A percentile compares a stretch with the other conserved stretches of the same genome.
These are phyloP conservation scores for Rhizopus stolonifer DNA, from an alignment of 371 early-diverging fungal species.

Conservation along the genomic window DNA sequence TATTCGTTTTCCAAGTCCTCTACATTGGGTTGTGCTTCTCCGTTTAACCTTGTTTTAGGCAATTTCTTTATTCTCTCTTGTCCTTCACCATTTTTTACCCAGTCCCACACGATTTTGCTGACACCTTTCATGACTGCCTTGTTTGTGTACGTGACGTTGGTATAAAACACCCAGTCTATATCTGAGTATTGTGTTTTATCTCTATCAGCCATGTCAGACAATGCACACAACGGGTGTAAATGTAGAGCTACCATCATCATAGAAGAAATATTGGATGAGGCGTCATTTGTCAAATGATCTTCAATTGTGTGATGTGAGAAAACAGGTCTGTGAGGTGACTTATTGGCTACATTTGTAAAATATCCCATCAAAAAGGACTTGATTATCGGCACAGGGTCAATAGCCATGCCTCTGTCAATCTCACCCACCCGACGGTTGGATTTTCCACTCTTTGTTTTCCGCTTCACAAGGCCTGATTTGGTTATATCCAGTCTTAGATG, in stretches of 20 bases:
- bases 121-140: conserved; percentile 68
- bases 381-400: conserved; percentile 60
- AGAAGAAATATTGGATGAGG: conserved; percentile 18
- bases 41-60: conserved; percentile 39
- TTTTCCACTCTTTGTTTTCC: conserved; percentile 19
- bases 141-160: conserved; percentile 64
- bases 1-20: conserved; percentile 25
- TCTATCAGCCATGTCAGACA: conserved; percentile 50
- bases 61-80: conserved; percentile 33
- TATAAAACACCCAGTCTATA: conserved; percentile 82
- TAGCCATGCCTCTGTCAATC: conserved; percentile 17
- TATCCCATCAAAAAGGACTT: conserved; percentile 73
- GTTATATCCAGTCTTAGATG: conserved; percentile 70
- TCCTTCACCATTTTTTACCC: conserved; percentile 47
- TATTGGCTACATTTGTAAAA: conserved; percentile 76
- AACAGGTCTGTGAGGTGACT: conserved; percentile 59
- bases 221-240: conserved; percentile 63
- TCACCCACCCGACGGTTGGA: conserved; percentile 21
- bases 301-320: conserved; percentile 76
- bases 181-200: conserved; percentile 40
- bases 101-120: conserved; percentile 57
- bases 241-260: conserved; percentile 62
- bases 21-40: conserved; percentile 39
- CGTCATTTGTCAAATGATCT: conserved; percentile 29
- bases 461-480: conserved; percentile 19